Evolutionary conservation across 2,329 filamentous ascomycete species (phyloP).

Genomic region (Hypoxylon sp.): DNA sequence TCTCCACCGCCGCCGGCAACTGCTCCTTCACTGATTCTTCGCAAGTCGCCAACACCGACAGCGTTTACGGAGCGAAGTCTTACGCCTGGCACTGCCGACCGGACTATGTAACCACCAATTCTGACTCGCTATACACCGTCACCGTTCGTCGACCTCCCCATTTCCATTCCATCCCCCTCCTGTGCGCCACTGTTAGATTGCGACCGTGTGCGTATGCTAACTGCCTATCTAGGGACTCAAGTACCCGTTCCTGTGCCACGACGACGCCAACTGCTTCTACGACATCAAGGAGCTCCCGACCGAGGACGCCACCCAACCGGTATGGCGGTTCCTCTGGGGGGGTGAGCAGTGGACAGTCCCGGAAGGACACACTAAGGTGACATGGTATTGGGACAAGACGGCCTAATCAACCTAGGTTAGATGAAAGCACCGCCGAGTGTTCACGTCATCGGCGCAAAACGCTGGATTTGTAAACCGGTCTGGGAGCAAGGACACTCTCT

Average conservation of each 20-base stretch:
- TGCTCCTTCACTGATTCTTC: conserved; percentile 37
- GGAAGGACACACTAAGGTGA: conserved; percentile 32
- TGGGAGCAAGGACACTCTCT: conserved; percentile 3
- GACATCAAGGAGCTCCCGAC: conserved; percentile 34
- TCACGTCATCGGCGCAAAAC: conserved; percentile 2
- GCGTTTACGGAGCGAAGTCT: conserved; percentile 28
- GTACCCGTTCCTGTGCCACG: conserved; percentile 39
- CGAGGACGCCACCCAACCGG: conserved; percentile 10
- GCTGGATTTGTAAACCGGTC: conserved; percentile 2
- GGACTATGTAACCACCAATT: conserved; percentile 4
- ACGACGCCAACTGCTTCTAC: conserved; percentile 40
- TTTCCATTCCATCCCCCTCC: neutral
- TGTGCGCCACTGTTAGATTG: neutral
- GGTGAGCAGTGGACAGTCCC: conserved; percentile 28
- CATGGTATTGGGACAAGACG: conserved; percentile 39
- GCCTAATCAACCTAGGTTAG: neutral
- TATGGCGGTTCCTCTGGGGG: conserved; percentile 40
- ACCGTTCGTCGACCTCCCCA: conserved; percentile 13
- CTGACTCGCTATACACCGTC: conserved; percentile 29
- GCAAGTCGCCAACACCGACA: conserved; percentile 39
- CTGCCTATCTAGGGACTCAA: conserved; percentile 27
- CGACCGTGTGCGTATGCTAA: conserved; percentile 4
- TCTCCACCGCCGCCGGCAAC: conserved; percentile 32
- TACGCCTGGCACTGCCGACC: conserved; percentile 32
- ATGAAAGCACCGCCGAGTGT: neutral